Conservation (phyloP, 1,284 basidiomycete genomes). For the Rhodofomes roseus region DNA sequence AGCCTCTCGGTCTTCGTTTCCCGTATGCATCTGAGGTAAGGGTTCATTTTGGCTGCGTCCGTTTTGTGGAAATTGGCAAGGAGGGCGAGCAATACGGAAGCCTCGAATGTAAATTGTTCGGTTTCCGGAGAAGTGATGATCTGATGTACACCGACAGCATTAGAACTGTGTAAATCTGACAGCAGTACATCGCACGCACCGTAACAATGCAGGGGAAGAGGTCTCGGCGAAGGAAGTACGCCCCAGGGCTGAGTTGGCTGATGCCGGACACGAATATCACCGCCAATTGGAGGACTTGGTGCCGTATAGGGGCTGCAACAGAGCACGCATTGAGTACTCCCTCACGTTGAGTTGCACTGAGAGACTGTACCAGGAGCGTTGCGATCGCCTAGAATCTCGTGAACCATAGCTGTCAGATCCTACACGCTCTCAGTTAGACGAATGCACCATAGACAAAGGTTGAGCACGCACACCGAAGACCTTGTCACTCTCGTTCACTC, state of each 20-base stretch:
- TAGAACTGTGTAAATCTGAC: neutral
- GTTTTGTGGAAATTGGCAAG: slow-evolving; percentile 68
- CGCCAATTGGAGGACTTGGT: slow-evolving; percentile 51
- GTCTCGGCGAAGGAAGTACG: slow-evolving; percentile 60
- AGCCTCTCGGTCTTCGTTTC: slow-evolving; percentile 44
- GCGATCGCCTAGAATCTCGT: slow-evolving; percentile 40
- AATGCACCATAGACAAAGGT: neutral
- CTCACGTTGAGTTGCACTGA: neutral
- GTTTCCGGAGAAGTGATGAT: slow-evolving; percentile 51
- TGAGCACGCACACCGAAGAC: slow-evolving; percentile 47
- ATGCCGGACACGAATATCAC: slow-evolving; percentile 55
- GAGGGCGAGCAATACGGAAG: slow-evolving; percentile 49
- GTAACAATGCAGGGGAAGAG: slow-evolving; percentile 50
- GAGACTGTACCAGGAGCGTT: slow-evolving; percentile 38
- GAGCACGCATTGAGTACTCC: neutral
- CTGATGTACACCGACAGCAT: slow-evolving; percentile 27
- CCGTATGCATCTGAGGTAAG: slow-evolving; percentile 51
- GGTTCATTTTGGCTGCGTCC: slow-evolving; percentile 62
- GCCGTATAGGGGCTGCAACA: slow-evolving; percentile 42
- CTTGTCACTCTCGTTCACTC: slow-evolving; percentile 50
- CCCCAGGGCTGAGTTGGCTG: slow-evolving; percentile 60
- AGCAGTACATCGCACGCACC: slow-evolving; percentile 30
- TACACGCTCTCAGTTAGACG: slow-evolving; percentile 19
- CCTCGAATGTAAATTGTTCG: slow-evolving; percentile 54
- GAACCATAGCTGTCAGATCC: slow-evolving; percentile 45